Evolutionary conservation across 768 basidiomycete genomes (phyloP).

Genomic region (Royoungia palumana): DNA sequence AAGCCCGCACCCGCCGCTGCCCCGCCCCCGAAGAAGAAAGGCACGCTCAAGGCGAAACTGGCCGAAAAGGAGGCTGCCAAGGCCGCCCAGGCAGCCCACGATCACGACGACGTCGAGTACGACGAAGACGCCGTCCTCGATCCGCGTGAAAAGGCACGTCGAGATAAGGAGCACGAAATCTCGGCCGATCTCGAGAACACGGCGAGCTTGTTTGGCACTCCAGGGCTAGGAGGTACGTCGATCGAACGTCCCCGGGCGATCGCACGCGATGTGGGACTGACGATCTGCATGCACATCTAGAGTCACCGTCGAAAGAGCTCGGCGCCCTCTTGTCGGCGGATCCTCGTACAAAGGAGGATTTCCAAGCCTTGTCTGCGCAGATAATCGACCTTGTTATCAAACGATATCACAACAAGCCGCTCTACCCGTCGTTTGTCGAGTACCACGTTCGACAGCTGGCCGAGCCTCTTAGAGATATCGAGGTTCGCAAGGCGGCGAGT

Average conservation of each 20-base stretch:
- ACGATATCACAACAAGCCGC: slow-evolving; percentile 76
- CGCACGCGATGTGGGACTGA: not conserved
- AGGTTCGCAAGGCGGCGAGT: slow-evolving; percentile 86
- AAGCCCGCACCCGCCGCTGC: slow-evolving; percentile 44
- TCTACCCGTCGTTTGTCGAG: slow-evolving; percentile 82
- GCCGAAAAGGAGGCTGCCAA: slow-evolving; percentile 88
- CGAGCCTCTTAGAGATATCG: slow-evolving; percentile 79
- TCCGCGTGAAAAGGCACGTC: slow-evolving; percentile 71
- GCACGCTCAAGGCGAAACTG: slow-evolving; percentile 84
- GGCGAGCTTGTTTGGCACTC: slow-evolving; percentile 73
- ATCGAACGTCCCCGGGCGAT: not conserved
- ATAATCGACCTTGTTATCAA: slow-evolving; percentile 76
- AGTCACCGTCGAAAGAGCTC: slow-evolving; percentile 64
- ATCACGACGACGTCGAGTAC: slow-evolving; percentile 46
- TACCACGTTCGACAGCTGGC: slow-evolving; percentile 76
- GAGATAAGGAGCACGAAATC: slow-evolving; percentile 78
- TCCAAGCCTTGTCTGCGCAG: slow-evolving; percentile 64
- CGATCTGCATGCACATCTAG: slow-evolving; percentile 33
- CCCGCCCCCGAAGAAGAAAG: slow-evolving; percentile 87
- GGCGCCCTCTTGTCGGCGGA: slow-evolving; percentile 71
- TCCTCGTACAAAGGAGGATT: slow-evolving; percentile 89
- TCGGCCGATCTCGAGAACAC: slow-evolving; percentile 86
- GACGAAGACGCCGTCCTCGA: slow-evolving; percentile 76
- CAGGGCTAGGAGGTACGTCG: slow-evolving; percentile 57
- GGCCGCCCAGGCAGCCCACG: slow-evolving; percentile 44